Conservation (phyloP, 257 asterid species). For the Fraxinus cuspidata region DNA sequence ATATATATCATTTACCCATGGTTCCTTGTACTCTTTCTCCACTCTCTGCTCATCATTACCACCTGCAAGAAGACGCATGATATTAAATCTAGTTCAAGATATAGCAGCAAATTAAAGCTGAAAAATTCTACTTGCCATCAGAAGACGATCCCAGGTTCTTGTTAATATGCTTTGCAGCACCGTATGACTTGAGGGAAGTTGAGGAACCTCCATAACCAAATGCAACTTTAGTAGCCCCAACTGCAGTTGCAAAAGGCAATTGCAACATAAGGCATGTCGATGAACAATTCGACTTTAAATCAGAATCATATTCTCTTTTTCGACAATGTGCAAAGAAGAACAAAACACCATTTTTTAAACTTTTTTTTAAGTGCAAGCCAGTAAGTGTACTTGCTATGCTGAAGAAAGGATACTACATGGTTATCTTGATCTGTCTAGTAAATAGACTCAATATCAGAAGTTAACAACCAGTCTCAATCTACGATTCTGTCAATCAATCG, state of each 20-base stretch:
- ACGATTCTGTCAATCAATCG: not conserved
- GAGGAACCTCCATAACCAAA: conserved; percentile 64
- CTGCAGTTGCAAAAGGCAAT: conserved; percentile 39
- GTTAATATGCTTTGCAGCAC: conserved; percentile 25
- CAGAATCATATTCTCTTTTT: not conserved
- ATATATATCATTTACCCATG: conserved; percentile 62
- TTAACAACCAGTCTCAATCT: not conserved
- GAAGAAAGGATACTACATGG: not conserved
- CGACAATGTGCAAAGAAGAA: not conserved
- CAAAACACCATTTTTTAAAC: not conserved
- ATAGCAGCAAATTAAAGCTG: conserved; percentile 16
- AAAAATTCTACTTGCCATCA: conserved; percentile 45
- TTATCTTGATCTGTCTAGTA: not conserved
- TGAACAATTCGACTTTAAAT: not conserved
- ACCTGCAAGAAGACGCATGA: conserved; percentile 40
- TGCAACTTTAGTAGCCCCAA: conserved; percentile 49
- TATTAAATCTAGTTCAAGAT: conserved; percentile 12
- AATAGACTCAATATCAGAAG: not conserved
- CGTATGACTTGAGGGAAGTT: conserved; percentile 43
- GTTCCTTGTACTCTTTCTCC: conserved; percentile 82
- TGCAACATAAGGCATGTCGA: not conserved
- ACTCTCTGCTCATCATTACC: conserved; percentile 22
- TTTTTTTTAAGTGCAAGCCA: not conserved
- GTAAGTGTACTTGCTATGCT: not conserved
- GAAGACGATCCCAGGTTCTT: conserved; percentile 35